A percentile compares a stretch with the other conserved stretches of the same genome.
Conservation (phyloP, 805 yeast species). For the Candida endomychidarum region DNA sequence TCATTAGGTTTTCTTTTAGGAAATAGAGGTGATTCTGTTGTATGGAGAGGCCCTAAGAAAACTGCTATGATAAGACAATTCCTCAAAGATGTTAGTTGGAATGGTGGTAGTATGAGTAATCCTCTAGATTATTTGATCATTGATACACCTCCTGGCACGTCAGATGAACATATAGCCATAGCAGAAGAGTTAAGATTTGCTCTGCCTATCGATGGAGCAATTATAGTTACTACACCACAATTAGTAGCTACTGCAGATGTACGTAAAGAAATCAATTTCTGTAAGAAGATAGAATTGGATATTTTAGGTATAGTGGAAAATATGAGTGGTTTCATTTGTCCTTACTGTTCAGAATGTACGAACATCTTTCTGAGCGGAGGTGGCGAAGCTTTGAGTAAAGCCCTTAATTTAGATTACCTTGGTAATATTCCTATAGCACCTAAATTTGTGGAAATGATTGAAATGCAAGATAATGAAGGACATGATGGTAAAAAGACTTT, state of each 20-base stretch:
- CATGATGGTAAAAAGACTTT: slow-evolving; percentile 20
- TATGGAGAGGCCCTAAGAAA: slow-evolving; percentile 98
- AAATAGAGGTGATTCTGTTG: slow-evolving; percentile 85
- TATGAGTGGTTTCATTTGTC: slow-evolving; percentile 96
- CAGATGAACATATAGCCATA: slow-evolving; percentile 95
- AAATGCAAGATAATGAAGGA: slow-evolving; percentile 47
- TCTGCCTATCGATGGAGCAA: slow-evolving; percentile 80
- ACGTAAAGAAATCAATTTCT: slow-evolving; percentile 88
- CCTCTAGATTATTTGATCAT: slow-evolving; percentile 73
- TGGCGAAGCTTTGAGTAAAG: slow-evolving; percentile 68
- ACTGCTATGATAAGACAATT: slow-evolving; percentile 97
- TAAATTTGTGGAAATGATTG: slow-evolving; percentile 83
- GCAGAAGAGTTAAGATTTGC: slow-evolving; percentile 82
- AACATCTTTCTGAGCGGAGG: slow-evolving; percentile 94
- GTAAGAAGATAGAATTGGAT: slow-evolving; percentile 77
- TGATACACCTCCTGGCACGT: slow-evolving; percentile 98
- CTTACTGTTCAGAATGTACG: slow-evolving; percentile 88
- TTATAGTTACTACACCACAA: slow-evolving; percentile 96
- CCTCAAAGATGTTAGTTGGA: slow-evolving; percentile 90
- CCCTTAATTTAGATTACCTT: slow-evolving; percentile 61
- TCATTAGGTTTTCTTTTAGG: slow-evolving; percentile 85
- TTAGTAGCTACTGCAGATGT: slow-evolving; percentile 92
- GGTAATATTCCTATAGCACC: slow-evolving; percentile 96
- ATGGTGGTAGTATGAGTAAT: slow-evolving; percentile 62
- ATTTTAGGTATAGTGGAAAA: slow-evolving; percentile 90